These are phyloP conservation scores for Trametes polyzona DNA, from an alignment of 1,284 basidiomycete species.

Conservation along the genomic window DNA sequence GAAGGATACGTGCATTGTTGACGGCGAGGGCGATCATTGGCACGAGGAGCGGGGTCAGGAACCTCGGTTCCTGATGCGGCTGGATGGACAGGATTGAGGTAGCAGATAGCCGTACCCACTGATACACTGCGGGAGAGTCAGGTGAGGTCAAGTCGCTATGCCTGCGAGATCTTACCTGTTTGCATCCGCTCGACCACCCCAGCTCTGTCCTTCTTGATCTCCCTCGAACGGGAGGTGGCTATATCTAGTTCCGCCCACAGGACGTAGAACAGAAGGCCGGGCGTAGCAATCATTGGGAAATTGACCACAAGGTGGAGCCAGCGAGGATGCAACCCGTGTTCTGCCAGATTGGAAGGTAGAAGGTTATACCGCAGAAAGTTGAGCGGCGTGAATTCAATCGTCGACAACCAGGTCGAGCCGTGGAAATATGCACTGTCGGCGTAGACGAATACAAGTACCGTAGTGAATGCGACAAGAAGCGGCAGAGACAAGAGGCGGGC, in stretches of 20 bases:
- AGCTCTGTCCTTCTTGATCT: conserved; percentile 3
- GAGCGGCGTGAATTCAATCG: conserved; percentile 39
- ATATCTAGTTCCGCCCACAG: conserved; percentile 23
- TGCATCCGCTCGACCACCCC: conserved; percentile 21
- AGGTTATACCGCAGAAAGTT: conserved; percentile 46
- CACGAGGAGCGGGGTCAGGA: conserved; percentile 42
- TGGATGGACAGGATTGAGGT: conserved; percentile 39
- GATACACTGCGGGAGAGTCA: conserved; percentile 28
- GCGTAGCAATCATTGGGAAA: conserved; percentile 44
- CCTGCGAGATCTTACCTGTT: conserved; percentile 7
- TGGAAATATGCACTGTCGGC: conserved; percentile 40
- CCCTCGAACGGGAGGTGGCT: conserved; percentile 5
- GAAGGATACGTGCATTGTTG: conserved; percentile 32
- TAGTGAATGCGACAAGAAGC: conserved; percentile 25
- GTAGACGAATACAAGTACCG: conserved; percentile 26
- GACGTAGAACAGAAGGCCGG: conserved; percentile 34
- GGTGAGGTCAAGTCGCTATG: not conserved
- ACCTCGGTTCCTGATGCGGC: conserved; percentile 48
- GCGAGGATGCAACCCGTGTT: conserved; percentile 45
- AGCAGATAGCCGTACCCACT: conserved; percentile 36
- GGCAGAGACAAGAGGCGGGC: conserved; percentile 23
- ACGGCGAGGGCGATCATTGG: conserved; percentile 37
- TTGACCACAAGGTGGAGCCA: conserved; percentile 46
- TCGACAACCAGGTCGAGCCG: conserved; percentile 17
- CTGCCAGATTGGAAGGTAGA: conserved; percentile 40